Evolutionary conservation across 225 moss, liverwort and hornwort genomes (phyloP).

Genomic region (Takakia lepidozioides): DNA sequence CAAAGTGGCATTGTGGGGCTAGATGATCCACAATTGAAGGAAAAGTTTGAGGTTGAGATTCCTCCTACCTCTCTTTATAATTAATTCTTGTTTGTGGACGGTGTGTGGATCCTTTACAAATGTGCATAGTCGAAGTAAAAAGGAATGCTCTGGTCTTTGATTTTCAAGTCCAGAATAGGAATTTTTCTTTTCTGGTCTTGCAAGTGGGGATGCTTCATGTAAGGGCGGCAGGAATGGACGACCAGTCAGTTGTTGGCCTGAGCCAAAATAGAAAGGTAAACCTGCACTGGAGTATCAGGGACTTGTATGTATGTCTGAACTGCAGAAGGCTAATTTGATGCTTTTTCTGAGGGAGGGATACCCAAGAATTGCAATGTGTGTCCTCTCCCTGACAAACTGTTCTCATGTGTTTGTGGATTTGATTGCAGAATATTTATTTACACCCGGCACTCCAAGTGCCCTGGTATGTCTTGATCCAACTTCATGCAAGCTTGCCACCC

Average conservation of each 20-base stretch:
- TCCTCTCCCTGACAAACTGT: not conserved
- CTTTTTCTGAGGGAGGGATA: not conserved
- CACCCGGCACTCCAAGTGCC: constrained; percentile 37
- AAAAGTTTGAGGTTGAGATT: constrained; percentile 27
- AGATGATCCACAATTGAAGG: constrained; percentile 25
- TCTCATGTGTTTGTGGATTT: not conserved
- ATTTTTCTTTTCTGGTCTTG: not conserved
- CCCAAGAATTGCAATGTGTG: not conserved
- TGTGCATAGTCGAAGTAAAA: not conserved
- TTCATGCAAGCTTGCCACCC: too few relatives aligned
- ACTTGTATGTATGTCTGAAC: not conserved
- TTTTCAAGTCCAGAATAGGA: not conserved
- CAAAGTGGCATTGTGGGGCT: constrained; percentile 19
- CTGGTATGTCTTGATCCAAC: too few relatives aligned
- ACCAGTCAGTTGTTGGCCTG: too few relatives aligned
- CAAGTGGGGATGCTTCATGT: too few relatives aligned
- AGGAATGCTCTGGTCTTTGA: not conserved
- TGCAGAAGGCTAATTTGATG: not conserved
- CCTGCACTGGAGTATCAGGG: not conserved
- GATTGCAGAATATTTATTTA: constrained; percentile 29
- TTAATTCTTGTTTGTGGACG: not conserved
- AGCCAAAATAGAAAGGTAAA: not conserved
- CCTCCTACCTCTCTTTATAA: not conserved
- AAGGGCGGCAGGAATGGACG: too few relatives aligned
- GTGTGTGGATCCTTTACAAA: not conserved